Evolutionary conservation across 2,329 filamentous ascomycete species (phyloP).

Genomic region (Phyllosticta citriasiana): DNA sequence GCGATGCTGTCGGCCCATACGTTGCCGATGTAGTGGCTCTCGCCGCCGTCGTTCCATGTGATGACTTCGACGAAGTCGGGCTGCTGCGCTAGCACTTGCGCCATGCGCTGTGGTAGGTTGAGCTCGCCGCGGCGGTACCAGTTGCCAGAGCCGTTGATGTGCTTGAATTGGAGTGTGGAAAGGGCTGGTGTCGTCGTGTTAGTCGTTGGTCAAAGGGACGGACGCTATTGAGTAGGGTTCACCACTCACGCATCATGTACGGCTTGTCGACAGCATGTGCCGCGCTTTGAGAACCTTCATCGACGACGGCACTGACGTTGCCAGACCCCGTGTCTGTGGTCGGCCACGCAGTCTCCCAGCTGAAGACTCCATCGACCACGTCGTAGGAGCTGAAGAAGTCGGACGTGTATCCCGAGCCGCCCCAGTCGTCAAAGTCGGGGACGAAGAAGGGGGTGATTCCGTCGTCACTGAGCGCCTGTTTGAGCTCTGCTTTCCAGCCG

Average conservation of each 20-base stretch:
- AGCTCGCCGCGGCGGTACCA: slow-evolving; percentile 30
- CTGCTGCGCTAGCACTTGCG: slow-evolving; percentile 21
- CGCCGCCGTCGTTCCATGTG: slow-evolving; percentile 34
- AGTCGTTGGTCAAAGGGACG: slow-evolving; percentile 25
- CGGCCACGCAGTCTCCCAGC: slow-evolving; percentile 30
- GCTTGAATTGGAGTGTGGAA: slow-evolving; percentile 32
- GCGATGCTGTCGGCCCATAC: slow-evolving; percentile 25
- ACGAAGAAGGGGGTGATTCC: slow-evolving; percentile 23
- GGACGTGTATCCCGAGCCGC: slow-evolving; percentile 11
- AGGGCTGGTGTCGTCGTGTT: slow-evolving; percentile 22
- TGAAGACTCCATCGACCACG: slow-evolving; percentile 26
- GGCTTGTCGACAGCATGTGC: slow-evolving; percentile 23
- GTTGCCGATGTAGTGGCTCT: slow-evolving; percentile 33
- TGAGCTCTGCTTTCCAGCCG: slow-evolving; percentile 14
- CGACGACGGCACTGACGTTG: slow-evolving; percentile 17
- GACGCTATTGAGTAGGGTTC: slow-evolving; percentile 31
- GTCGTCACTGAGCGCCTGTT: slow-evolving; percentile 9
- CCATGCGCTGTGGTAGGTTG: slow-evolving; percentile 24
- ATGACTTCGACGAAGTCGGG: slow-evolving; percentile 32
- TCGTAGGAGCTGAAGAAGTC: slow-evolving; percentile 16
- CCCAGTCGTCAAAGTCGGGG: slow-evolving; percentile 20
- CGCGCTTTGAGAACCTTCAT: slow-evolving; percentile 20
- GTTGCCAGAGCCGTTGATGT: slow-evolving; percentile 21
- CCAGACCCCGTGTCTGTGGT: slow-evolving; percentile 13
- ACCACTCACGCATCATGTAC: slow-evolving; percentile 30